Conservation (phyloP, 1,139 yeast genomes). For the Sugiyamaella japonica region DNA sequence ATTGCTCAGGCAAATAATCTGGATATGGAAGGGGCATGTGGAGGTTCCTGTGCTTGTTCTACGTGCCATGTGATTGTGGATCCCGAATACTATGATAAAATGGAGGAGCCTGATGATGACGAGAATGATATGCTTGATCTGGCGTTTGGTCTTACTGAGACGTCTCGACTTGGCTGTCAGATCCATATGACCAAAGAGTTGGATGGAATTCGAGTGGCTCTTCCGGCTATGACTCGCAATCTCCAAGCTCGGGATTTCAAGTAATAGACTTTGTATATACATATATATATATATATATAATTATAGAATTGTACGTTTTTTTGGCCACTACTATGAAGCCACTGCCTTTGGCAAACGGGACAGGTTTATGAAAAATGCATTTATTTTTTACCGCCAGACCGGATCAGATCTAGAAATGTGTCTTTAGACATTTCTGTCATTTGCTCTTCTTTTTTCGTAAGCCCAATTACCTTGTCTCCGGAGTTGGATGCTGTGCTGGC, state of each 20-base stretch:
- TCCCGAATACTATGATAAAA: slow-evolving; percentile 85
- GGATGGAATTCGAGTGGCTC: slow-evolving; percentile 92
- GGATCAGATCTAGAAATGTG: slow-evolving; percentile 82
- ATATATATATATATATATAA: background rate
- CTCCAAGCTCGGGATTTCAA: slow-evolving; percentile 75
- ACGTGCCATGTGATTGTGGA: slow-evolving; percentile 96
- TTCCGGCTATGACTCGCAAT: slow-evolving; percentile 97
- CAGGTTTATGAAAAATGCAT: slow-evolving; percentile 30
- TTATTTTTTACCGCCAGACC: slow-evolving; percentile 60
- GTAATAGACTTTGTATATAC: slow-evolving; percentile 7
- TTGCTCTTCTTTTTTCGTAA: slow-evolving; percentile 52
- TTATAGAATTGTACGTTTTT: slow-evolving; percentile 3
- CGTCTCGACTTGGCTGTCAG: slow-evolving; percentile 94
- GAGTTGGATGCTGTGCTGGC: slow-evolving; percentile 41
- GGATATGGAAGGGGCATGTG: slow-evolving; percentile 99
- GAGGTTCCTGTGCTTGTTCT: slow-evolving; percentile 98
- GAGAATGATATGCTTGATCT: slow-evolving; percentile 98
- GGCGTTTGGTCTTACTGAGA: slow-evolving; percentile 93
- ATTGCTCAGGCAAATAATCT: slow-evolving; percentile 91
- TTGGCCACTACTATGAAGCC: too few relatives aligned
- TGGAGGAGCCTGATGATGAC: slow-evolving; percentile 96
- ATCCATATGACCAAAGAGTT: slow-evolving; percentile 83
- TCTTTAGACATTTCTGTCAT: slow-evolving; percentile 83
- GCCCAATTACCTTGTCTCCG: slow-evolving; percentile 33
- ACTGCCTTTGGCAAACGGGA: too few relatives aligned